Evolutionary conservation across 306 rosid species (phyloP), one percentile per base, ranked within the genome.

Genomic region (Quercus engelmannii): DNA sequence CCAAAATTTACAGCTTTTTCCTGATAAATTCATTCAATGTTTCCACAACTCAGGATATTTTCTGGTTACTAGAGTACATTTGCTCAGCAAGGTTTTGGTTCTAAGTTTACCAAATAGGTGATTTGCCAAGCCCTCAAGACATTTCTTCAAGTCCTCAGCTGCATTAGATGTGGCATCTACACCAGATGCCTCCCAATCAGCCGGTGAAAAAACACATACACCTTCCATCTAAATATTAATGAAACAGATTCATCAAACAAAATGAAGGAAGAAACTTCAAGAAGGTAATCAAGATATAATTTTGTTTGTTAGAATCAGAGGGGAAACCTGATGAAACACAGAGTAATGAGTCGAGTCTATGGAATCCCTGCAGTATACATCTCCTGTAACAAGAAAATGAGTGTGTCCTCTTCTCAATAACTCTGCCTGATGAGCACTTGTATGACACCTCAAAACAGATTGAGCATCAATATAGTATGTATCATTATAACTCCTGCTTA

Each of bases 321-420:
- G 49, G 28, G 76, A 83, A 68, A 89, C 99, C 93, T 96, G 99
- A 89, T 96, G 99, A 84, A 96, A 96, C 49, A 91, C 96, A 19
- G 94, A 98, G 85, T 93, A 93, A 84, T 96, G 99, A 80, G 99
- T 96, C 68, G 98, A 93, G 83, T 96, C 99, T 46, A 96, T 96
- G 80, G 99, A 96, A 80, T 96, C 99, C 85, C 97, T 94, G 58
- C 96, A 94, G 77, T 91, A 96, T 63, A 93, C 97, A 88, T 96
- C 98, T 75, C 99, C 98, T 15, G 99, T 93, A 59, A 96, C 99
- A 87, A 96, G 99, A 85, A 96, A 96, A 74, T 93, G 94, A 46
- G 92, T 90, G 81, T 91, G 74, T 61, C 96, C 98, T 59, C 81
- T 82, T 90, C 97, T 89, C 85, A 95, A 72, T 68, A 93, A 76